A percentile compares a stretch with the other conserved stretches of the same genome.
These are phyloP conservation scores for Silene noctiflora DNA, from an alignment of 179 eudicot genomes.

Conservation along the genomic window DNA sequence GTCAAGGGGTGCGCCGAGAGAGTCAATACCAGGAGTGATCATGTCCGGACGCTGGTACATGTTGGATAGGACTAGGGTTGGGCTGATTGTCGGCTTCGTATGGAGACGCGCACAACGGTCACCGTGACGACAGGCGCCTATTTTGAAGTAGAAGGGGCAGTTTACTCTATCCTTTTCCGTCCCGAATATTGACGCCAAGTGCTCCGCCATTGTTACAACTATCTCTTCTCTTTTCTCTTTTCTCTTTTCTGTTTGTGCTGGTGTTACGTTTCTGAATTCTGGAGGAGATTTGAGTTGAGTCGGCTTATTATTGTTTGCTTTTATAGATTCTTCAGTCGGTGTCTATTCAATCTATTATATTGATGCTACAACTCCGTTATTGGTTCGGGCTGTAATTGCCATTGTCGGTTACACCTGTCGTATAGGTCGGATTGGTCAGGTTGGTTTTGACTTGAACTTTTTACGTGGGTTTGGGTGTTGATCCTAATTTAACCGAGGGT, in stretches of 20 bases:
- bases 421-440: too few relatives aligned
- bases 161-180: slow-evolving; percentile 96
- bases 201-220: slow-evolving; percentile 62
- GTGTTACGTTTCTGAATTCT: too few relatives aligned
- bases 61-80: slow-evolving; percentile 71
- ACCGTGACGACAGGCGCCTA: slow-evolving; percentile 92
- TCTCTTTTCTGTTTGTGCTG: neutral
- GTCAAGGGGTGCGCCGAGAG: slow-evolving; percentile 77
- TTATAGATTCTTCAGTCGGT: too few relatives aligned
- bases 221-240: neutral
- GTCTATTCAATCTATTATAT: too few relatives aligned
- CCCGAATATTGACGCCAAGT: slow-evolving; percentile 86
- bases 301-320: too few relatives aligned
- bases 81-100: slow-evolving; percentile 86
- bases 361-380: neutral
- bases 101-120: slow-evolving; percentile 89
- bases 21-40: slow-evolving; percentile 89
- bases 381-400: too few relatives aligned
- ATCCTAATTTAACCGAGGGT: too few relatives aligned
- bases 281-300: neutral
- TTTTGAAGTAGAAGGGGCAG: slow-evolving; percentile 95
- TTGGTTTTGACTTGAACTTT: too few relatives aligned
- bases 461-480: too few relatives aligned
- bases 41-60: slow-evolving; percentile 94
- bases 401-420: too few relatives aligned